Evolutionary conservation across 306 rosid genomes (phyloP).

Genomic region (Pueraria montana): DNA sequence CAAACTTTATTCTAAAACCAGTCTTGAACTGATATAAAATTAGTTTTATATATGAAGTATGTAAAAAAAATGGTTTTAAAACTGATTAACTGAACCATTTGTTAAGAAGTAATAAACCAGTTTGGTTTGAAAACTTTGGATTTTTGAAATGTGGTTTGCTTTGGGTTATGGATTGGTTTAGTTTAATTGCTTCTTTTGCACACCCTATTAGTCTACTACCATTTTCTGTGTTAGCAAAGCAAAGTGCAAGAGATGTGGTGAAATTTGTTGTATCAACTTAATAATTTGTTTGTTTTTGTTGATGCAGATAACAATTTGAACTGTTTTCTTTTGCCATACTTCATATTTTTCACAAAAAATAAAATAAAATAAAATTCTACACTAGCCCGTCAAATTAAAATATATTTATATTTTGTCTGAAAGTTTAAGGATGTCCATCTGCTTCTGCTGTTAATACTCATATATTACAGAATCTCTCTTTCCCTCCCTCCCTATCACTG

Average conservation of each 20-base stretch:
- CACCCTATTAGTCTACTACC: neutral
- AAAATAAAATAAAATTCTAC: neutral
- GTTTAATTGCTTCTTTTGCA: neutral
- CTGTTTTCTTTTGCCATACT: neutral
- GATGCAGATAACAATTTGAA: neutral
- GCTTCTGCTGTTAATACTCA: neutral
- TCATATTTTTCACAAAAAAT: neutral
- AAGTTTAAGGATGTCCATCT: neutral
- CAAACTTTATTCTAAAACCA: neutral
- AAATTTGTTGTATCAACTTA: neutral
- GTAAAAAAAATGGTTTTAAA: neutral
- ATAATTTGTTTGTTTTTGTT: neutral
- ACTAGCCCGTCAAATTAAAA: neutral
- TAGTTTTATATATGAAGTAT: neutral
- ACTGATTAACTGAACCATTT: neutral
- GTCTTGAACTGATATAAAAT: neutral
- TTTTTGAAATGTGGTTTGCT: neutral
- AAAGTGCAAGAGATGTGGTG: neutral
- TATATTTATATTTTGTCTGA: neutral
- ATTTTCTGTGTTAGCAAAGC: neutral
- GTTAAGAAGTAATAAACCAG: neutral
- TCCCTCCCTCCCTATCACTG: neutral
- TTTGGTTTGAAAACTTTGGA: neutral
- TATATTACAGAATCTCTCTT: neutral
- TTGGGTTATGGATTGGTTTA: neutral